Base-by-base conservation (phyloP, 352 stramenopile genomes). In the Peronospora farinosa region DNA sequence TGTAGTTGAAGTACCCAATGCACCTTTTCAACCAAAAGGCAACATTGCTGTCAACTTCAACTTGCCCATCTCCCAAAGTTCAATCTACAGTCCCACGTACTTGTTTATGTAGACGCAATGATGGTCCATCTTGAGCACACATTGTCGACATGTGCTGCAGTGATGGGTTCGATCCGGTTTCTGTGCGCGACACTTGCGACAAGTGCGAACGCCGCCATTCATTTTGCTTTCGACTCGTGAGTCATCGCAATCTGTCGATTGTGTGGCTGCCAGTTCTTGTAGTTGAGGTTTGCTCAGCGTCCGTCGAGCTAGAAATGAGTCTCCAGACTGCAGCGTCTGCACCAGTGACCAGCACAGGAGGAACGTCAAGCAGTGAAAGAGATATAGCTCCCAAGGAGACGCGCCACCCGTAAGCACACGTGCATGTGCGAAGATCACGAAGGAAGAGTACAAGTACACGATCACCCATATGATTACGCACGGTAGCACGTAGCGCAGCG, bases 61-160 rank as follows among this genome's bases (percentile, higher is more conserved):
- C 38, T 30, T 51, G 35, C 25, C 5, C n/a, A 19, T 19, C 36
- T 31, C 16, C 12, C 15, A 37, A 19, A 11, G 4, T 38, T 32
- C 16, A 36, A 35, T 19, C 11, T 47, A 3, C 19, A 21, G 19
- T 38, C 19, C 3, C 31, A 59, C 55, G 55, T 65, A 91, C 80
- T 94, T 94, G 72, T 94, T 94, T 52, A 92, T 84, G 67, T 86
- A 94, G 47, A 91, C 64, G 62, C 83, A 94, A 54, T 94, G 83
- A 58, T 94, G 83, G 53, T 94, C 83, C 83, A 94, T 92, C 62
- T 92, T 92, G 56, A 87, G 68, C 50, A 94, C 73, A 39, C 83
- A 94, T 23, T 74, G 71, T 37, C 61, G 47, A 40, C 83, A 94
- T 10, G 79, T 72, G 41, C 75, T 88, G 63, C 83, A 94, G 49